These are phyloP conservation scores for Pythium insidiosum DNA, from an alignment of 352 stramenopile genomes.

Conservation along the genomic window DNA sequence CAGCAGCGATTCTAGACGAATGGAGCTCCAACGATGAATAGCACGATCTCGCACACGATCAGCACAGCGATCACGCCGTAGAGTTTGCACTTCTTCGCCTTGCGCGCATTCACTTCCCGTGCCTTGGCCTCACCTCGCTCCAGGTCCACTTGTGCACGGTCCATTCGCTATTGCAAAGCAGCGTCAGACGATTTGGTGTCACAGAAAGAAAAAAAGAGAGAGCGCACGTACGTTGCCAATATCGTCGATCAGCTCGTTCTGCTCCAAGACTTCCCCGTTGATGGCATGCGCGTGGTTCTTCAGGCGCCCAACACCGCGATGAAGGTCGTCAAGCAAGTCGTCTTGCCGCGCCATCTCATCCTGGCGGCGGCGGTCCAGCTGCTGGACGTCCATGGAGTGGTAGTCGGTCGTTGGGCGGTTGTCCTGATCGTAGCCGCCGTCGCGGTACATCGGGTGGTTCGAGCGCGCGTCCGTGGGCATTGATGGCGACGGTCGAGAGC, in stretches of 20 bases:
- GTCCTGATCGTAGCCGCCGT: conserved; percentile 12
- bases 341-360: conserved; percentile 61
- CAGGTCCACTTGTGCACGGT: conserved; percentile 52
- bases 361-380: conserved; percentile 45
- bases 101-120: conserved; percentile 55
- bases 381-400: conserved; percentile 54
- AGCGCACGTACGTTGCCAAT: conserved; percentile 62
- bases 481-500: too few relatives aligned
- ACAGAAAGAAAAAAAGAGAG: too few relatives aligned
- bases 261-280: conserved; percentile 76
- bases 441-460: conserved; percentile 32
- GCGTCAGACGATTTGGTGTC: neutral
- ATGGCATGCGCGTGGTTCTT: conserved; percentile 82
- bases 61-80: conserved; percentile 64
- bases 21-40: neutral
- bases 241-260: conserved; percentile 80
- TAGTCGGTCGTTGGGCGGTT: conserved; percentile 26
- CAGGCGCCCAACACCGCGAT: conserved; percentile 63
- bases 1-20: conserved; percentile 4
- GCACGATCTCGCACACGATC: conserved; percentile 22
- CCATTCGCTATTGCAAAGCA: conserved; percentile 35
- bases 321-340: conserved; percentile 67
- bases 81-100: conserved; percentile 74
- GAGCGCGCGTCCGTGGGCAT: conserved; percentile 10
- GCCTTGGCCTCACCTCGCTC: conserved; percentile 47